Conservation (phyloP, 1,284 basidiomycete genomes). For the Puccinia novopanici region DNA sequence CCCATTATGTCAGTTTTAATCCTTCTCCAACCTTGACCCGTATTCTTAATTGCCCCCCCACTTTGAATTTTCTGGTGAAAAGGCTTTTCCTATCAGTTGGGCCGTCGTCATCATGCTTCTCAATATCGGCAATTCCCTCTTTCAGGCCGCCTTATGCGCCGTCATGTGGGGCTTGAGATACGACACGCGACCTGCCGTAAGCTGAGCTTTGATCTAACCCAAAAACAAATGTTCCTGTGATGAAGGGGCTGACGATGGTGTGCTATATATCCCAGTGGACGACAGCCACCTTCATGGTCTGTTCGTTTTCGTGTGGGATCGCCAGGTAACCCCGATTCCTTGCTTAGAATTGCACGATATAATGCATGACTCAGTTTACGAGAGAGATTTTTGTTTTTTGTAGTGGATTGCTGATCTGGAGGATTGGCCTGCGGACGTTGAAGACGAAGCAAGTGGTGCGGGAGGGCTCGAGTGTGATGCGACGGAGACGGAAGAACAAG, state of each 20-base stretch:
- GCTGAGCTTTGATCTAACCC: neutral
- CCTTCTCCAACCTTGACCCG: neutral
- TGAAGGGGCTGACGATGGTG: neutral
- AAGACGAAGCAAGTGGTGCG: conserved; percentile 14
- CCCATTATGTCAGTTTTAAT: conserved; percentile 35
- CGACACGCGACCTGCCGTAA: conserved; percentile 34
- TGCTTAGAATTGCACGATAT: neutral
- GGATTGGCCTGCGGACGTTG: conserved; percentile 18
- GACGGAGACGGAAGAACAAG: neutral
- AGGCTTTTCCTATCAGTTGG: conserved; percentile 45
- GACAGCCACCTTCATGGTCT: conserved; percentile 41
- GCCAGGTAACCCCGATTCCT: conserved; percentile 17
- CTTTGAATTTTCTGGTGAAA: no score
- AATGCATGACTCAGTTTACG: neutral
- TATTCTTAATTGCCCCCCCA: no score
- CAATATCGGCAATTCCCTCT: conserved; percentile 48
- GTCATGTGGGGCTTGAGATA: conserved; percentile 51
- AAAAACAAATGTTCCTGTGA: no score
- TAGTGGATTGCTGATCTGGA: conserved; percentile 32
- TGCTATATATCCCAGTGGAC: conserved; percentile 37
- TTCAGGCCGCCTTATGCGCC: conserved; percentile 49
- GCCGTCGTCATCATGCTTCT: conserved; percentile 26
- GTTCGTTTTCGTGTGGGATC: conserved; percentile 37
- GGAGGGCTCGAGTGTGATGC: conserved; percentile 6
- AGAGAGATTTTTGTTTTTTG: neutral